Base-by-base conservation (phyloP, 345 rosid species). In the Ricinus communis region DNA sequence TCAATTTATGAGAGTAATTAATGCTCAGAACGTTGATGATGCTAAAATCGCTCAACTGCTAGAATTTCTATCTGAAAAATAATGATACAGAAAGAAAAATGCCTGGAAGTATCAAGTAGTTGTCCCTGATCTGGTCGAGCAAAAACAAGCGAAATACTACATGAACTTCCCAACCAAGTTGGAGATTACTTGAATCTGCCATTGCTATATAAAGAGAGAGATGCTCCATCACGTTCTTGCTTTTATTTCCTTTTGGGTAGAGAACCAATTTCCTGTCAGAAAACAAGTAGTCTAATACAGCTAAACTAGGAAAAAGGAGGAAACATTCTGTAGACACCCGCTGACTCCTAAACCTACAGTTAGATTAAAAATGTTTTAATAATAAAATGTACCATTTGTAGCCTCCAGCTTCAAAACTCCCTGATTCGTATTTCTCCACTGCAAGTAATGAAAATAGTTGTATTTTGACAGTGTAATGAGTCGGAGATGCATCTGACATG, bases 341-440 rank as follows among this genome's bases (percentile, higher is more conserved):
- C 36, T 21, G 38, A 55, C 16, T 43, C 8, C 43, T 51, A 31
- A 60, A 38, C 31, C 4, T 14, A 4, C n/a, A 41, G 22, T 22
- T n/a, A 5, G 25, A 43, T 33, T 43, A 0, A 15, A 43, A 5
- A 12, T 64, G 18, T 15, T 15, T 19, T 10, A 24, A 1, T 16
- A 40, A 51, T 21, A 41, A 70, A 41, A 52, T 28, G 58, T 77
- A 87, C 94, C 97, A 91, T 82, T 82, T 85, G 82, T 80, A 86
- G 71, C 94, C 94, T 60, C 87, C 83, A 21, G 94, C 94, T 80
- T 84, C 85, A 76, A 91, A 88, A 69, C 69, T 77, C 38, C 70
- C 84, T 2, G 93, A 81, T 82, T 89, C 97, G 54, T 87, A 89
- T 65, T 82, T 87, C 36, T 83, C 86, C 43, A 80, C 54, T 25